Conservation (phyloP, 257 asterid species). For the Ballota nigra region DNA sequence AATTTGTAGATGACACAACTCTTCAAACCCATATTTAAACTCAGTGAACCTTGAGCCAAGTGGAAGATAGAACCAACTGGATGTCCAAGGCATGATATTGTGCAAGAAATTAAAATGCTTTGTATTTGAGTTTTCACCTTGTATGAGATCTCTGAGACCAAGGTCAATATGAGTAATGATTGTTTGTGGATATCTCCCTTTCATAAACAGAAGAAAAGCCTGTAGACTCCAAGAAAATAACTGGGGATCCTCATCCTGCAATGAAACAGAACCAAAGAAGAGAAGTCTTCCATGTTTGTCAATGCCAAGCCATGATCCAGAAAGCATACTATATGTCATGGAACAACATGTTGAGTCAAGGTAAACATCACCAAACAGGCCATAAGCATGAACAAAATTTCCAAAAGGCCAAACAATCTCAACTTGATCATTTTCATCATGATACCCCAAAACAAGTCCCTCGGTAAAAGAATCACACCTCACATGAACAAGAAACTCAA, state of each 20-base stretch:
- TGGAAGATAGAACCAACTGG: constrained; percentile 57
- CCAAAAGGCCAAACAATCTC: constrained; percentile 72
- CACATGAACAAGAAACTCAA: too few species aligned
- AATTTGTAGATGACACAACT: constrained; percentile 43
- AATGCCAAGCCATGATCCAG: constrained; percentile 68
- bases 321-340: constrained; percentile 42
- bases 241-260: constrained; percentile 54
- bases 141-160: constrained; percentile 52
- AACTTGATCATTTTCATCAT: constrained; percentile 54
- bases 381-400: constrained; percentile 49
- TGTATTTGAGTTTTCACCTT: constrained; percentile 62
- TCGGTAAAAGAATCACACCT: too few species aligned
- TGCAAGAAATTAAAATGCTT: constrained; percentile 53
- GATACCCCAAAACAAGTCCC: too few species aligned
- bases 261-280: constrained; percentile 58
- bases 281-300: constrained; percentile 54
- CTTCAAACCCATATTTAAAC: constrained; percentile 54
- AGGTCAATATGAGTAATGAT: constrained; percentile 59
- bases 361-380: constrained; percentile 59
- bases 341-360: constrained; percentile 57
- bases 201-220: constrained; percentile 62
- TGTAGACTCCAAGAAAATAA: constrained; percentile 61
- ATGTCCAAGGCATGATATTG: constrained; percentile 41
- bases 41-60: constrained; percentile 56
- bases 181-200: constrained; percentile 60